phyloP scores from a whole-genome alignment of 192 early-diverging fungal genomes.

The Coemansia sp. region DNA sequence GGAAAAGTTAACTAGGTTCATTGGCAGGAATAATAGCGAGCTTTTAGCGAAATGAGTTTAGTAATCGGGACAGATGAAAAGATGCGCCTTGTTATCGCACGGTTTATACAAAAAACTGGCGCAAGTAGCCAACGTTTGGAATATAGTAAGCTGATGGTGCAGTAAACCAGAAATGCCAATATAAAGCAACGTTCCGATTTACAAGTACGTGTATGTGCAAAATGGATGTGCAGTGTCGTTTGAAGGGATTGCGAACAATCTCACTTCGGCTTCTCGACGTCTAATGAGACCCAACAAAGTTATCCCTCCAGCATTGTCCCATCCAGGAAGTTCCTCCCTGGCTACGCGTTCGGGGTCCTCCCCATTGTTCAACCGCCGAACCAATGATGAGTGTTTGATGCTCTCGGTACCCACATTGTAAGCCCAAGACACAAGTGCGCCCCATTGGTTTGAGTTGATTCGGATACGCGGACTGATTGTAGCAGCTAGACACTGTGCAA shows the following conservation, averaged over 20 bases:
- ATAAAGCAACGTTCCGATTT: not conserved
- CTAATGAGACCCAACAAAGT: conserved; percentile 17
- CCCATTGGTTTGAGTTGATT: conserved; percentile 45
- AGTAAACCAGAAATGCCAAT: not conserved
- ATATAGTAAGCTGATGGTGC: not conserved
- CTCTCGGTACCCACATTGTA: conserved; percentile 36
- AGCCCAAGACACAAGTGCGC: conserved; percentile 36
- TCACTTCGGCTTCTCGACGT: conserved; percentile 21
- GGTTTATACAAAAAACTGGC: not conserved
- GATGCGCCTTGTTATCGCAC: not conserved
- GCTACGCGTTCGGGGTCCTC: conserved; percentile 16
- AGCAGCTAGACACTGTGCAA: conserved; percentile 8
- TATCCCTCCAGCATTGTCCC: conserved; percentile 15
- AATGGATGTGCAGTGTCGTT: conserved; percentile 7
- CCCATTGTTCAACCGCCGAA: conserved; percentile 22
- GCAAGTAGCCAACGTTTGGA: not conserved
- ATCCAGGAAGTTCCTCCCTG: conserved; percentile 29
- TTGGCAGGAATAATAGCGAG: not conserved
- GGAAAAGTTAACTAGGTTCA: not conserved
- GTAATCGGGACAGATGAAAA: not conserved
- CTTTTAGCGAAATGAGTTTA: not conserved
- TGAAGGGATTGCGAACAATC: conserved; percentile 12
- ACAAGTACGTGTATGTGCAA: not conserved
- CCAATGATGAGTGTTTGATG: conserved; percentile 12
- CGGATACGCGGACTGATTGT: not conserved